Evolutionary conservation across 192 early-diverging fungal genomes (phyloP).

Genomic region (Phlyctochytrium bullatum): DNA sequence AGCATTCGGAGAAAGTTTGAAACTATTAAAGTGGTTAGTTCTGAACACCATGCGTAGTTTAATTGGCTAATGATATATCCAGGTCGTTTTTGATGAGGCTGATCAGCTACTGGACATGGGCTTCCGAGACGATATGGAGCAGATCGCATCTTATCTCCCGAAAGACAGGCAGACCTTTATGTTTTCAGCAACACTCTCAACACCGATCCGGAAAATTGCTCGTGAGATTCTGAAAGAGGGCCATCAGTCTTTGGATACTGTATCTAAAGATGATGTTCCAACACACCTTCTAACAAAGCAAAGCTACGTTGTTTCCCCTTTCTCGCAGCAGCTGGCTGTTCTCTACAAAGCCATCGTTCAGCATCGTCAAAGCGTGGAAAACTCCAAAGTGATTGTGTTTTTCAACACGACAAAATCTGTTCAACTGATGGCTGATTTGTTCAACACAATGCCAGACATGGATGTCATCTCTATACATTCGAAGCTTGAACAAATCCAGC

Average conservation of each 20-base stretch:
- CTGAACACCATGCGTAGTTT: too few species aligned
- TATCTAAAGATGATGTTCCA: constrained; percentile 87
- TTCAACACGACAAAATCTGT: constrained; percentile 76
- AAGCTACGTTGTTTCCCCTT: constrained; percentile 65
- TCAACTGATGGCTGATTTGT: constrained; percentile 59
- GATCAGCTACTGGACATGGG: constrained; percentile 89
- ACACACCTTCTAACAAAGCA: constrained; percentile 81
- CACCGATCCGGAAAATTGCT: constrained; percentile 68
- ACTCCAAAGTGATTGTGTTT: constrained; percentile 89
- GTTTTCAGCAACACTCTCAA: constrained; percentile 89
- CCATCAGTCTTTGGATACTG: constrained; percentile 89
- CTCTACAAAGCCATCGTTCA: constrained; percentile 66
- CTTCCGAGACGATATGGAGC: constrained; percentile 74
- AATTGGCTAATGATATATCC: not conserved
- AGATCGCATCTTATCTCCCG: constrained; percentile 62
- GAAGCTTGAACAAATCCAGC: constrained; percentile 68
- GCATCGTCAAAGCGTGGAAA: constrained; percentile 51
- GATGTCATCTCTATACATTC: constrained; percentile 65
- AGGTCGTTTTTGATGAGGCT: constrained; percentile 90
- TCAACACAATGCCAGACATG: constrained; percentile 45
- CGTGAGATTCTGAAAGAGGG: constrained; percentile 78
- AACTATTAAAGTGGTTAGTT: too few species aligned
- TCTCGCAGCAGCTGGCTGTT: constrained; percentile 56
- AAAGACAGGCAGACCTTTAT: constrained; percentile 80
- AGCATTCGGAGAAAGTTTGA: too few species aligned